phyloP scores from a whole-genome alignment of 371 early-diverging fungal genomes.

The Mucor plumbeus region DNA sequence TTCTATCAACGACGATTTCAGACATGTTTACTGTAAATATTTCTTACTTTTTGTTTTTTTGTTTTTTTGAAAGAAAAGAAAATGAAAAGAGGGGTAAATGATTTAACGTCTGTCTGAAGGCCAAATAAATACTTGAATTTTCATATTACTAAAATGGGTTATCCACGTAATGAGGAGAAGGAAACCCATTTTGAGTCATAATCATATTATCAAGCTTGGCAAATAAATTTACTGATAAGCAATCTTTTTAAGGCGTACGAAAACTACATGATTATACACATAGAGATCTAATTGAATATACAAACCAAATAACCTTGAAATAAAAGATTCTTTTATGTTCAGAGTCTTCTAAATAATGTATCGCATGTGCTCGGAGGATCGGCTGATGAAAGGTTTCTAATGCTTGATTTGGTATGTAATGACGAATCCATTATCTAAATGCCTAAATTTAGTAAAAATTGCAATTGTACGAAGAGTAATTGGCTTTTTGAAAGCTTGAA shows the following conservation, averaged over 20 bases:
- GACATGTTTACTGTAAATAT: background rate
- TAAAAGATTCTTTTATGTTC: too few relatives aligned
- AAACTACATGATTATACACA: background rate
- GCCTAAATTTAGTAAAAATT: too few relatives aligned
- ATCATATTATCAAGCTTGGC: background rate
- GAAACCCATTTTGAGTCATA: background rate
- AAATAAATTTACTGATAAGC: background rate
- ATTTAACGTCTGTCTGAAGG: background rate
- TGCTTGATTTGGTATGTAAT: background rate
- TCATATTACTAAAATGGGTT: background rate
- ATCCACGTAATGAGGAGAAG: background rate
- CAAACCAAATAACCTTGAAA: too few relatives aligned
- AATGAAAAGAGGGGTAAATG: too few relatives aligned
- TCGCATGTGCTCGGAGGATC: background rate
- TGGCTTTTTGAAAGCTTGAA: too few relatives aligned
- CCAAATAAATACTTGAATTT: background rate
- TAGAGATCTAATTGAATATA: background rate
- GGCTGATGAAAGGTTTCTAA: background rate
- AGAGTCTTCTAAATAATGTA: background rate
- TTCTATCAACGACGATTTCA: conserved; percentile 4
- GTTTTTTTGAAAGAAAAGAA: background rate
- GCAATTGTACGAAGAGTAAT: too few relatives aligned
- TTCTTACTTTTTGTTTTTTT: background rate
- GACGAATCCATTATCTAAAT: background rate
- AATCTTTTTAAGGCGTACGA: background rate